A percentile compares a stretch with the other conserved stretches of the same genome.
Conservation (phyloP, 2,329 filamentous ascomycete genomes). For the Chaetothyriales sp. region DNA sequence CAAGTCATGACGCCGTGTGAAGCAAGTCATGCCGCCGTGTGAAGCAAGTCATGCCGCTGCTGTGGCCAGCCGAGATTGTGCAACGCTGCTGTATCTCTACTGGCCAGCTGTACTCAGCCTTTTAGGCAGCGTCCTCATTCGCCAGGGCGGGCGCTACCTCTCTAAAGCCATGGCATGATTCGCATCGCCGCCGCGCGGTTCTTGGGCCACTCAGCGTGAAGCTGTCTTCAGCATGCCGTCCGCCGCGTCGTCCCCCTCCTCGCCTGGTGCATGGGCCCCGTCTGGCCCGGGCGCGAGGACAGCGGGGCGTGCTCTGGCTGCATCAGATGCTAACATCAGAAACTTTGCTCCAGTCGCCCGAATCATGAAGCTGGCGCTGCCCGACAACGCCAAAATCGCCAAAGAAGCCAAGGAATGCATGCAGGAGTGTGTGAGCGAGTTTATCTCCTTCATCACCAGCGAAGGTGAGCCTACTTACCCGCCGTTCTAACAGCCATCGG, state of each 20-base stretch:
- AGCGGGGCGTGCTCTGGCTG: slow-evolving; percentile 8
- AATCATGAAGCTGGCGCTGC: slow-evolving; percentile 96
- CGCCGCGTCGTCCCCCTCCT: slow-evolving; percentile 21
- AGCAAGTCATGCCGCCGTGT: background rate
- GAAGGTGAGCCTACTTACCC: slow-evolving; percentile 56
- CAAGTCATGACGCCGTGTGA: background rate
- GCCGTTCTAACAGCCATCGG: slow-evolving; percentile 1
- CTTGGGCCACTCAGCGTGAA: slow-evolving; percentile 16
- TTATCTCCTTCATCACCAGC: slow-evolving; percentile 98
- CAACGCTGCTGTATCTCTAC: slow-evolving; percentile 7
- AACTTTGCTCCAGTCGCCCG: slow-evolving; percentile 93
- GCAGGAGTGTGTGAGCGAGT: slow-evolving; percentile 99
- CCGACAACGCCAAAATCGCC: slow-evolving; percentile 96
- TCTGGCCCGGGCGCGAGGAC: slow-evolving; percentile 11
- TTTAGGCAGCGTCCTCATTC: slow-evolving; percentile 22
- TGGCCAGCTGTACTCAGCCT: slow-evolving; percentile 2
- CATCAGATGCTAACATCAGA: slow-evolving; percentile 80
- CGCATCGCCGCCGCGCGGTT: slow-evolving; percentile 19
- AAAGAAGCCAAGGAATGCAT: slow-evolving; percentile 99
- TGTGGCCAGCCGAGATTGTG: slow-evolving; percentile 21
- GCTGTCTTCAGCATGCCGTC: slow-evolving; percentile 15
- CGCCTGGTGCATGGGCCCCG: slow-evolving; percentile 27
- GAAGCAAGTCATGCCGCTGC: background rate
- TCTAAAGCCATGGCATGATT: slow-evolving; percentile 31
- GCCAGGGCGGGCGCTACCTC: slow-evolving; percentile 24